Base-by-base conservation (phyloP, 1,284 basidiomycete species). In the Ustilago loliicola region DNA sequence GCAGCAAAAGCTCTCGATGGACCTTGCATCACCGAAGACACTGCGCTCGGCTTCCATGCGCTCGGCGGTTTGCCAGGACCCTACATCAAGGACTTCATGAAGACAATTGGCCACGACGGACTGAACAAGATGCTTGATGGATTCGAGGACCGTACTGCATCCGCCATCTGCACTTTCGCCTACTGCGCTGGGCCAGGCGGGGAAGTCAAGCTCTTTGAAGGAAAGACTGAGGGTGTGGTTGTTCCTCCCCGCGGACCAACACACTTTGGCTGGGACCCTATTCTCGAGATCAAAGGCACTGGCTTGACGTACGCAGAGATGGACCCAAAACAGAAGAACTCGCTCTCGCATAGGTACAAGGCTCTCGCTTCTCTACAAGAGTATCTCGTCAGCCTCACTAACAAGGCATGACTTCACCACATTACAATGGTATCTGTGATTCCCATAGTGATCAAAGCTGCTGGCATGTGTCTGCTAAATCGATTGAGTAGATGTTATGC, bases 11-110 rank as follows among this genome's bases (percentile, higher is more conserved):
- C 77, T 56, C 62, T 94, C 36, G 91, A 91, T 13, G 91, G 92
- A 0, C 92, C 96, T 4, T 96, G 94, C 83, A 94, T 99, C 75
- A 98, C 95, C 0, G 96, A 99, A 71, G 97, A 99, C 86, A 98
- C 96, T 0, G 95, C 96, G 0, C 90, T 99, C 5, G 94, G 92
- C 82, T 98, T 95, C 84, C 91, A 92, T 77, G 95, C 96, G 0
- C 88, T 98, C 38, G 90, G 91, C 45, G 96, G 94, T 0, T 90
- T 99, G 7, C 96, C 96, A 2, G 97, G 96, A 0, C 95, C 96
- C 0, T 99, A 98, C 87, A 97, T 99, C 89, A 99, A 99, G 85
- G 90, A 94, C 83, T 83, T 81, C 53, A 63, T 81, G 63, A 72
- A 70, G 53, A 70, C 64, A 7, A 53, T 83, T 45, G 81, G 79